Evolutionary conservation across 2,329 filamentous ascomycete genomes (phyloP).

Genomic region (Neofusicoccum laricinum): DNA sequence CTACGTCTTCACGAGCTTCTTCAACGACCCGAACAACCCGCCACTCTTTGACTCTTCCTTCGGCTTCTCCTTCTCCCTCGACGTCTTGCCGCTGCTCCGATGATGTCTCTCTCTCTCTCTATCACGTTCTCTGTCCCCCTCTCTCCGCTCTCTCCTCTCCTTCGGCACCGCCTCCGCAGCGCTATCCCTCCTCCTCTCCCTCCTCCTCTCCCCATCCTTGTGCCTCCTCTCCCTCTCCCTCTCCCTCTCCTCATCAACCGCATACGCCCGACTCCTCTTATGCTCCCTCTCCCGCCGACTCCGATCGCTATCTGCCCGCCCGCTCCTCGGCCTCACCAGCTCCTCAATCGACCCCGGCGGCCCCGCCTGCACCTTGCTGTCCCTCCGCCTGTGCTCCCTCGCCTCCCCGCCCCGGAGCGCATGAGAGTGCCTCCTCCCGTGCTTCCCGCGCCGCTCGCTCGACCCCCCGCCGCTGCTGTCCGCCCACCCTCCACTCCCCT

Average conservation of each 20-base stretch:
- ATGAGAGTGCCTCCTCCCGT: neutral
- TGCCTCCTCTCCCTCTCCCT: neutral
- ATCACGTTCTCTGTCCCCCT: neutral
- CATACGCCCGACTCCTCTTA: neutral
- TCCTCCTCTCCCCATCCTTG: neutral
- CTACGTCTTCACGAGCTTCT: slow-evolving; percentile 1
- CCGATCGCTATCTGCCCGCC: neutral
- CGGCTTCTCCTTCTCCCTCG: neutral
- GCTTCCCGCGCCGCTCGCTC: neutral
- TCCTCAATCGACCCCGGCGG: neutral
- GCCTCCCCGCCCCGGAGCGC: neutral
- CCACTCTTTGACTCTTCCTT: neutral
- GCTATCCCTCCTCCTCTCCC: neutral
- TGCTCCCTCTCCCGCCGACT: neutral
- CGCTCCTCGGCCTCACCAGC: neutral
- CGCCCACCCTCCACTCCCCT: too few relatives aligned
- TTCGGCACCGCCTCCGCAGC: neutral
- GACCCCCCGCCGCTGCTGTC: neutral
- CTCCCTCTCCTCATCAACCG: neutral
- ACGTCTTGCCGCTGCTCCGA: neutral
- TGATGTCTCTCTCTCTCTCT: neutral
- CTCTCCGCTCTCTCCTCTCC: neutral
- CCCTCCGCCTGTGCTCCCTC: neutral
- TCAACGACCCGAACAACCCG: neutral
- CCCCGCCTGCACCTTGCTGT: neutral